phyloP scores from a whole-genome alignment of 2,329 filamentous ascomycete species.

The Claviceps pusilla region DNA sequence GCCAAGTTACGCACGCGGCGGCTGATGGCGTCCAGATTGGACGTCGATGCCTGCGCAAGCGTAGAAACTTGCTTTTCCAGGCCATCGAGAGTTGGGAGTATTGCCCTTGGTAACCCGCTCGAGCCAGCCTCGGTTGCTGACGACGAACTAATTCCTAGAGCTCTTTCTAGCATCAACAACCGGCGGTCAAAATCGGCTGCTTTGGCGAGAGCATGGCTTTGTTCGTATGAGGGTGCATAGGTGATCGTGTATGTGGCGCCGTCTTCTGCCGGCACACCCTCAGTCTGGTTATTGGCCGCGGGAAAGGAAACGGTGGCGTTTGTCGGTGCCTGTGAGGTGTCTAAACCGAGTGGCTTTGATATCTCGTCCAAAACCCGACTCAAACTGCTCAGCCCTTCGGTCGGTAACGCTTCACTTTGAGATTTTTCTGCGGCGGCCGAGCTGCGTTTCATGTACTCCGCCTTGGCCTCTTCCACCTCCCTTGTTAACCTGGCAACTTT shows the following conservation, averaged over 20 bases:
- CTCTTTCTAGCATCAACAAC: constrained; percentile 62
- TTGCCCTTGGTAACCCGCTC: constrained; percentile 45
- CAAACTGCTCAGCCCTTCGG: constrained; percentile 41
- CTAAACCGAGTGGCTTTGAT: constrained; percentile 17
- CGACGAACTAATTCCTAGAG: constrained; percentile 62
- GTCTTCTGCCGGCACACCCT: constrained; percentile 10
- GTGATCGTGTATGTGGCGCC: constrained; percentile 47
- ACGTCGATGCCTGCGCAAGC: constrained; percentile 56
- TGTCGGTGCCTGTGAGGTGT: constrained; percentile 2
- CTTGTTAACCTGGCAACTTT: constrained; percentile 70
- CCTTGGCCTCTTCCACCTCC: constrained; percentile 64
- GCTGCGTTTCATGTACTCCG: constrained; percentile 41
- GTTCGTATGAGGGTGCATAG: constrained; percentile 48
- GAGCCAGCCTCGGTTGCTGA: constrained; percentile 47
- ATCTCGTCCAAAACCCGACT: constrained; percentile 60
- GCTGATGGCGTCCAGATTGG: constrained; percentile 57
- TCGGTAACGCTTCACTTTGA: constrained; percentile 28
- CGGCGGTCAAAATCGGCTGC: constrained; percentile 79
- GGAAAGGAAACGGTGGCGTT: neutral
- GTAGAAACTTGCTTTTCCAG: constrained; percentile 69
- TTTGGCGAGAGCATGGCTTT: constrained; percentile 59
- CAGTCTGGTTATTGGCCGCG: constrained; percentile 8
- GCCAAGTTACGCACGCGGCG: constrained; percentile 55
- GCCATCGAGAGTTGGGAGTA: constrained; percentile 67
- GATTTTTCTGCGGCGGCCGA: constrained; percentile 30